A percentile compares a stretch with the other conserved stretches of the same genome.
Evolutionary conservation across 2,329 filamentous ascomycete genomes (phyloP).

Genomic region (Xylariaceae sp.): DNA sequence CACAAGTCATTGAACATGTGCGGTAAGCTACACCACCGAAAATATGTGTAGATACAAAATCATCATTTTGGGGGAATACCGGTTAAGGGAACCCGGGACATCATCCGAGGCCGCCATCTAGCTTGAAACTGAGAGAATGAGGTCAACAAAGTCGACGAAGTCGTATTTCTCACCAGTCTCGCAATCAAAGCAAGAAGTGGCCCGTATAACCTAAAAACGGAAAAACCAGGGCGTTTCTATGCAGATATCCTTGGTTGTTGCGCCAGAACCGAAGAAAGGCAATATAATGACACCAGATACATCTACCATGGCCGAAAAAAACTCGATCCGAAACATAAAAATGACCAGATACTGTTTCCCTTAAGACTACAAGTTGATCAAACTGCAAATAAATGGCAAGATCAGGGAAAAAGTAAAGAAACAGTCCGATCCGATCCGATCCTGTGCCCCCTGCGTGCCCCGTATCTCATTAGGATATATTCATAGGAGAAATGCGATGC

Average conservation of each 20-base stretch:
- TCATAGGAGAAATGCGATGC: conserved; percentile 11
- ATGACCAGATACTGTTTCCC: conserved; percentile 1
- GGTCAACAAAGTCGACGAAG: neutral
- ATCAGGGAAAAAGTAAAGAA: conserved; percentile 6
- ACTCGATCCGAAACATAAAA: conserved; percentile 9
- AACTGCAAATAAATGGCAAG: conserved; percentile 13
- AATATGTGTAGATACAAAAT: conserved; percentile 15
- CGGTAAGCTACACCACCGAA: neutral
- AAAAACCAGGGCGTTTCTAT: conserved; percentile 1
- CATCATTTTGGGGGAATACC: conserved; percentile 2
- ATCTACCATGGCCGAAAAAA: conserved; percentile 12
- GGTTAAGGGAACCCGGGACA: conserved; percentile 3
- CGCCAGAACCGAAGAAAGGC: conserved; percentile 5
- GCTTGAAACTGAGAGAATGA: neutral
- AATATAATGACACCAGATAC: conserved; percentile 10
- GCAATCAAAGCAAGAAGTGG: neutral
- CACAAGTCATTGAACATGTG: conserved; percentile 1
- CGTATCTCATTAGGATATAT: conserved; percentile 21
- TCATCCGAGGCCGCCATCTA: conserved; percentile 11
- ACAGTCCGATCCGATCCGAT: conserved; percentile 12
- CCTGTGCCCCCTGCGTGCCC: conserved; percentile 17
- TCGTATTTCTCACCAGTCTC: neutral
- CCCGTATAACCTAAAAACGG: neutral
- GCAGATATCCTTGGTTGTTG: neutral
- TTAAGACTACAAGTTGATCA: neutral